phyloP scores from a whole-genome alignment of 129 eudicot species.

The Dittrichia graveolens region DNA sequence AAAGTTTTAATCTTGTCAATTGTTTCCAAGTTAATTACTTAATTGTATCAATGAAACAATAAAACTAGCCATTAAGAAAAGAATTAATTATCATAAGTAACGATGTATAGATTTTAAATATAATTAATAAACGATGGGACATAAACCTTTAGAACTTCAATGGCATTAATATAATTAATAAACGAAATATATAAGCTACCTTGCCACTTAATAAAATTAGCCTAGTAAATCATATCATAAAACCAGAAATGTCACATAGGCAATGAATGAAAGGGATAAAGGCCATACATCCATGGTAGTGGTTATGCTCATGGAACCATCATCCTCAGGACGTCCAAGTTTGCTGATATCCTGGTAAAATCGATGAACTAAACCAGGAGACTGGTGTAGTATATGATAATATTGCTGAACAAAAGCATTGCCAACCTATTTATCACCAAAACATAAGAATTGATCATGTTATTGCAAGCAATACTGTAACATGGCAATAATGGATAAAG shows the following conservation, averaged over 20 bases:
- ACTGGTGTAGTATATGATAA: constrained; percentile 73
- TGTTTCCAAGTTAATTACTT: not conserved
- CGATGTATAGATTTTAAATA: not conserved
- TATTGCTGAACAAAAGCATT: constrained; percentile 87
- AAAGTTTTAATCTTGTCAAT: not conserved
- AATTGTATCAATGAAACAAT: not conserved
- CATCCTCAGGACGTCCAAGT: constrained; percentile 87
- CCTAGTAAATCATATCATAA: not conserved
- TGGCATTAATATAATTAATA: not conserved
- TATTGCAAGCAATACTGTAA: not conserved
- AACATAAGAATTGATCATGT: not conserved
- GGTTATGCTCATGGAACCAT: constrained; percentile 64
- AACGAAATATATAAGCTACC: not conserved
- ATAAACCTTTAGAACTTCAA: not conserved
- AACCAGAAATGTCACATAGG: not conserved
- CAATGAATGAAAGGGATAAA: not conserved
- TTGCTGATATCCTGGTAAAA: constrained; percentile 86
- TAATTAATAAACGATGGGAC: not conserved
- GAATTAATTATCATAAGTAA: not conserved
- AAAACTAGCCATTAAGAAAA: not conserved
- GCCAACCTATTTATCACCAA: constrained; percentile 58
- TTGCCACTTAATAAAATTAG: not conserved
- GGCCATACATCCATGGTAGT: constrained; percentile 74
- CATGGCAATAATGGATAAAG: not conserved
- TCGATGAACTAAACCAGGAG: constrained; percentile 70